Evolutionary conservation across 2,329 filamentous ascomycete species (phyloP), one percentile per base, ranked within the genome.

Genomic region (Chrysosporium queenslandicum): DNA sequence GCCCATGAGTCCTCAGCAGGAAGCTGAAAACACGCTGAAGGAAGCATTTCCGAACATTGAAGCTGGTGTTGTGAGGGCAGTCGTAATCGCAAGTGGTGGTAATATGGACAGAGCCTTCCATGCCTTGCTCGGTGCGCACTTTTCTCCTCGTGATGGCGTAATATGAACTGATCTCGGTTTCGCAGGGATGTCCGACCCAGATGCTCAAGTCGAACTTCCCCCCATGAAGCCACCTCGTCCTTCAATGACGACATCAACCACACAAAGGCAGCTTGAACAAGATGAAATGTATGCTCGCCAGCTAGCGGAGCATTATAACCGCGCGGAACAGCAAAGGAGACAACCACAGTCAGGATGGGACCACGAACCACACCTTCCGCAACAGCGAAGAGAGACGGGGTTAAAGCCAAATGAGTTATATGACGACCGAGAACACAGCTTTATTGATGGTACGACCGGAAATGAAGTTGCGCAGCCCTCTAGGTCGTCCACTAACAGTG

Each of bases 101-200:
- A 82, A 85, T 63, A 83, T 97, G 45, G 92, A 98, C 68, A 86
- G 88, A 29, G 91, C 92, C 12, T 98, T 98, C 72, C 92, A 96
- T 71, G 92, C 92, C 32, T 77, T 98, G 40, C 77, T 98, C 41
- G 86, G 87, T 87, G 75, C 56, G 39, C 30, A 12, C 20, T 18
- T 50, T 16, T 25, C 46, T 27, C 25, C 14, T n/a, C 40, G 12
- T 21, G n/a, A 3, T 9, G 46, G 12, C 34, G 34, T 23, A 21
- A 14, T 55, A n/a, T 14, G 30, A 39, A 30, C 52, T 50, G 20
- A 53, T 46, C 14, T n/a, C 30, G 5, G 20, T 30, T 30, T 16
- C 27, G 16, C 21, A 85, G 83, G 83, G 61, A 87, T 88, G 85
- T 87, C 85, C 56, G 86, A 89, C 63, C 86, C 86, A 5, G 83